phyloP scores from a whole-genome alignment of 306 rosid species.

The Cotoneaster glaucophyllus region DNA sequence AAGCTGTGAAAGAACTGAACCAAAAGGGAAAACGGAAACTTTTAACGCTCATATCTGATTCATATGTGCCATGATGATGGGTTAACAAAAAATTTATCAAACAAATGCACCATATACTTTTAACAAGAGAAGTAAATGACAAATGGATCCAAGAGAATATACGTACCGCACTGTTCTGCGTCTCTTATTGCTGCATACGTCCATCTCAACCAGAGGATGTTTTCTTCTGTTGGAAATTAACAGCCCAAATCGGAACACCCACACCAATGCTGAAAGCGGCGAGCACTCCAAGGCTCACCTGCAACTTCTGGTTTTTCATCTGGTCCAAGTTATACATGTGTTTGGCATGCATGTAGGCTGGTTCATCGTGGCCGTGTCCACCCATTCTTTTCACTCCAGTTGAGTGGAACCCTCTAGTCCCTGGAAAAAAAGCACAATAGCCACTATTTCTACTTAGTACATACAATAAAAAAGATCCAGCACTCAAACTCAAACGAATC shows the following conservation, averaged over 20 bases:
- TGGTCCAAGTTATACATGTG: slow-evolving; percentile 38
- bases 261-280: slow-evolving; percentile 30
- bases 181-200: slow-evolving; percentile 9
- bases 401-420: slow-evolving; percentile 25
- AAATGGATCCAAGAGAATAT: not conserved
- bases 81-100: not conserved
- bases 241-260: slow-evolving; percentile 23
- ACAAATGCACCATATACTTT: not conserved
- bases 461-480: not conserved
- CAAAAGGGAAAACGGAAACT: not conserved
- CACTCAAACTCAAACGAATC: not conserved
- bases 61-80: not conserved
- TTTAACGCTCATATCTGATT: not conserved
- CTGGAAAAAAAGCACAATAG: slow-evolving; percentile 8
- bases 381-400: slow-evolving; percentile 35
- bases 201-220: slow-evolving; percentile 25
- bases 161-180: not conserved
- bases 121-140: not conserved
- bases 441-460: not conserved
- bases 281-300: slow-evolving; percentile 23
- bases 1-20: not conserved
- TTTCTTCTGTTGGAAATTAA: slow-evolving; percentile 28
- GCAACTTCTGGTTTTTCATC: slow-evolving; percentile 27
- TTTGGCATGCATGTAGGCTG: slow-evolving; percentile 29
- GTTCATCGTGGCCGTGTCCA: slow-evolving; percentile 36